These are phyloP conservation scores for Diplodia mutila DNA, from an alignment of 2,329 filamentous ascomycete genomes.

Conservation along the genomic window DNA sequence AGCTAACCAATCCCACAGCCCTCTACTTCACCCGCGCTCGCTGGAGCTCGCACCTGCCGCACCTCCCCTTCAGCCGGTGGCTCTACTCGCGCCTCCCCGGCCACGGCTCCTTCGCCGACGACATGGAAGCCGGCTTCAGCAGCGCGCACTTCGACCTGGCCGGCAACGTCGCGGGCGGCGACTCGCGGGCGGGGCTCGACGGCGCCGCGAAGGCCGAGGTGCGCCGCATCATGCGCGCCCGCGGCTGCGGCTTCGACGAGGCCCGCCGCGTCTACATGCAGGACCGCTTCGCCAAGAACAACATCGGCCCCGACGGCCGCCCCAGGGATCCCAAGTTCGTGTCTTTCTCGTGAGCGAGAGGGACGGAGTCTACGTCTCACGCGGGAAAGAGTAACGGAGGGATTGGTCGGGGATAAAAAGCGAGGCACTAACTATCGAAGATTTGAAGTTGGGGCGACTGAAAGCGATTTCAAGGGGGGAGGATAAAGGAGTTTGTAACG, in stretches of 20 bases:
- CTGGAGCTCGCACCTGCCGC: slow-evolving; percentile 73
- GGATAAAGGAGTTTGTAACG: not conserved
- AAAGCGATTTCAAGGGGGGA: not conserved
- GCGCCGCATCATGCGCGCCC: slow-evolving; percentile 85
- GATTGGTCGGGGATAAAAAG: not conserved
- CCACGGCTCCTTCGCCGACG: slow-evolving; percentile 66
- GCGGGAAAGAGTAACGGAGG: not conserved
- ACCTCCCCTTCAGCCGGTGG: slow-evolving; percentile 53
- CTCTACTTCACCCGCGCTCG: slow-evolving; percentile 78
- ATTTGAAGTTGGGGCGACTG: not conserved
- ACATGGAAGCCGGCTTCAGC: slow-evolving; percentile 85
- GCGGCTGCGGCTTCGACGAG: slow-evolving; percentile 84
- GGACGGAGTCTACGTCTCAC: not conserved
- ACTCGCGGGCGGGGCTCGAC: slow-evolving; percentile 80
- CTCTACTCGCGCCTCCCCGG: slow-evolving; percentile 77
- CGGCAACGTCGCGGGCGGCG: slow-evolving; percentile 77
- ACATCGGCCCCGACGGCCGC: slow-evolving; percentile 84
- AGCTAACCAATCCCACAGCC: slow-evolving; percentile 47
- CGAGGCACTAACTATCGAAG: not conserved
- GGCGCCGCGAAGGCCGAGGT: slow-evolving; percentile 79
- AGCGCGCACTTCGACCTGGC: slow-evolving; percentile 81
- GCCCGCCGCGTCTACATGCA: slow-evolving; percentile 85
- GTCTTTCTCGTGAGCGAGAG: slow-evolving; percentile 70
- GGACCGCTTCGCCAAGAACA: slow-evolving; percentile 80
- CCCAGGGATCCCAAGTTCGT: slow-evolving; percentile 95